Evolutionary conservation across 164 flowering plant genomes (phyloP), one percentile per base, ranked within the genome.

Genomic region (Litsea cubeba): DNA sequence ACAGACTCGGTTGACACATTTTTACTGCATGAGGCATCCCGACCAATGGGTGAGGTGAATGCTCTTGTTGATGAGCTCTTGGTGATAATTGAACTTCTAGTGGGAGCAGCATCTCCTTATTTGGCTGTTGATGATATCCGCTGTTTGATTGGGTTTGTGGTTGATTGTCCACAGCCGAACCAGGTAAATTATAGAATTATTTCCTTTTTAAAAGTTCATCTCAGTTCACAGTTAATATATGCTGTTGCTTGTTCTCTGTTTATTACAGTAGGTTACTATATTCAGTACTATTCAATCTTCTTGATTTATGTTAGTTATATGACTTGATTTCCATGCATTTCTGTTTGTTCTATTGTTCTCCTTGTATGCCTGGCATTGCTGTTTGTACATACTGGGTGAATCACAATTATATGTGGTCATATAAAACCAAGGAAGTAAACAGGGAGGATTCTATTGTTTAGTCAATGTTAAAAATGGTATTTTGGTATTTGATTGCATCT

Each of bases 21-120:
- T 89, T 86, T 92, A 60, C 72, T 85, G 30, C 81, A 81, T 81
- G 89, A 82, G 72, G 84, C 69, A 70, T 68, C 79, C 35, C 95
- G 93, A 30, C 97, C 91, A 24, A 83, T 91, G 72, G 98, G 98
- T 72, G 97, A 94, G 85, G 90, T 96, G 77, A 96, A 96, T 89
- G 98, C 98, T 66, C 81, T 96, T 80, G 90, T 94, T 73, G 98
- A 96, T 79, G 99, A 96, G 84, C 95, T 96, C 58, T 81, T 96
- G 62, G 98, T 96, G 62, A 82, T 96, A 68, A 80, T 96, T 80
- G 98, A 96, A 81, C 94, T 96, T 70, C 80, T 96, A 65, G 76
- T 96, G 32, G 91, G 89, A 71, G 93, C 95, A 76, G 95, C 97
- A 72, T 77, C 94, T 76, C 89, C 99, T 65, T 87, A 93, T 32